Percentiles rank a stretch among this genome's conserved stretches.
Evolutionary conservation across 1,139 yeast species (phyloP).

Genomic region (Diutina catenulata): DNA sequence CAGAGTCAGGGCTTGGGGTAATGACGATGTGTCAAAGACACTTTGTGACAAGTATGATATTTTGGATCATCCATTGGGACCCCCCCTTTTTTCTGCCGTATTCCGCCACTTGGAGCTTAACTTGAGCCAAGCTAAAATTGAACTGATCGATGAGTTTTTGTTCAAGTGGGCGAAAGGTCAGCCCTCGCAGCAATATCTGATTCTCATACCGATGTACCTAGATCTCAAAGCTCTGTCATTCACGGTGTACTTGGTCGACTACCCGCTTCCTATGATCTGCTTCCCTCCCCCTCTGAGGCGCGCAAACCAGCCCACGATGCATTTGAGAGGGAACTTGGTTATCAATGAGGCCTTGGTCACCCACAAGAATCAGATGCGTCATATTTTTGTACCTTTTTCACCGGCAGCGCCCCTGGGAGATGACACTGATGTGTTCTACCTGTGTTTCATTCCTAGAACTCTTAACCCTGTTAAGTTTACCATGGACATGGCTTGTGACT

Average conservation of each 20-base stretch:
- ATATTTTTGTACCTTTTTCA: slow-evolving; percentile 33
- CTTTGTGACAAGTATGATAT: slow-evolving; percentile 25
- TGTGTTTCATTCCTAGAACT: slow-evolving; percentile 30
- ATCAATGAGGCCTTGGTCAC: slow-evolving; percentile 30
- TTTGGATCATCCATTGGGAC: slow-evolving; percentile 23
- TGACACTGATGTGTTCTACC: slow-evolving; percentile 18
- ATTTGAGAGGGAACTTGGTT: slow-evolving; percentile 25
- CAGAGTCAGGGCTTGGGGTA: slow-evolving; percentile 23
- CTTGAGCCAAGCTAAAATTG: slow-evolving; percentile 18
- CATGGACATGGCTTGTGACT: slow-evolving; percentile 22
- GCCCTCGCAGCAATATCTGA: slow-evolving; percentile 29
- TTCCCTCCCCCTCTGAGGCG: slow-evolving; percentile 16
- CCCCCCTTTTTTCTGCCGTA: slow-evolving; percentile 21
- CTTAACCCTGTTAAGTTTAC: slow-evolving; percentile 33
- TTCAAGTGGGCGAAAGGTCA: slow-evolving; percentile 28
- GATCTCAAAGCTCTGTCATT: slow-evolving; percentile 21
- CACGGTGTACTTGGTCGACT: slow-evolving; percentile 25
- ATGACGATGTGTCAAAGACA: slow-evolving; percentile 19
- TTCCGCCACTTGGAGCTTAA: slow-evolving; percentile 22
- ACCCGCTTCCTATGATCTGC: slow-evolving; percentile 29
- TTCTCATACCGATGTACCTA: slow-evolving; percentile 24
- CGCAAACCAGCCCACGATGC: slow-evolving; percentile 17
- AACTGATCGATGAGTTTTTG: slow-evolving; percentile 23
- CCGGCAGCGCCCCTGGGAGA: slow-evolving; percentile 21
- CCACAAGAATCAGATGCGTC: slow-evolving; percentile 30